A percentile compares a stretch with the other conserved stretches of the same genome.
phyloP scores from a whole-genome alignment of 345 rosid species.

The Melaleuca alternifolia region DNA sequence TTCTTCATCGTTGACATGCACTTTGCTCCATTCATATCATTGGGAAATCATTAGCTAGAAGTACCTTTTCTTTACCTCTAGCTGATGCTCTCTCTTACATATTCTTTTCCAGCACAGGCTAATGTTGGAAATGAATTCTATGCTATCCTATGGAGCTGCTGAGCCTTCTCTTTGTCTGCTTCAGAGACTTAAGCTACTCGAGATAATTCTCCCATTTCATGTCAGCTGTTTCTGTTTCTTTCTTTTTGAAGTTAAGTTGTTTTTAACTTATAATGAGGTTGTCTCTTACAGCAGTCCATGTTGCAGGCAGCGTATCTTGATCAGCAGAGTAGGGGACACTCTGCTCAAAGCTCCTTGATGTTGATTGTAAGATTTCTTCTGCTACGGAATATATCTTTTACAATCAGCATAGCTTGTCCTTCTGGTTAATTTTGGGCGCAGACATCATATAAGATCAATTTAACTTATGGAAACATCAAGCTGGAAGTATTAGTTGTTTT shows the following conservation, averaged over 20 bases:
- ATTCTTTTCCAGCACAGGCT: constrained; percentile 47
- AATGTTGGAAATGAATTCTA: constrained; percentile 83
- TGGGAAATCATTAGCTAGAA: not conserved
- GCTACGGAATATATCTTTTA: not conserved
- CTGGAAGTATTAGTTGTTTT: not conserved
- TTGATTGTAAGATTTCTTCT: constrained; percentile 49
- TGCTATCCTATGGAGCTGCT: constrained; percentile 95
- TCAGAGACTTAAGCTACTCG: constrained; percentile 64
- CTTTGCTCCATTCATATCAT: not conserved
- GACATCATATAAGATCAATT: not conserved
- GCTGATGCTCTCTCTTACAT: constrained; percentile 7
- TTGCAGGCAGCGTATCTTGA: constrained; percentile 77
- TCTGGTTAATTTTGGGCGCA: not conserved
- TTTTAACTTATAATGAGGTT: not conserved
- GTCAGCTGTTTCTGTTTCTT: constrained; percentile 21
- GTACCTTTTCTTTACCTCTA: constrained; percentile 2
- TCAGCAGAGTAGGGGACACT: constrained; percentile 22
- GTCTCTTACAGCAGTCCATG: constrained; percentile 9
- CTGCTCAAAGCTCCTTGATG: constrained; percentile 37
- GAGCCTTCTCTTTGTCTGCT: constrained; percentile 65
- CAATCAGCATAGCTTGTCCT: not conserved
- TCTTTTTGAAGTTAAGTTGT: not conserved
- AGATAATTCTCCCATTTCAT: constrained; percentile 72
- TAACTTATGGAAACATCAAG: not conserved
- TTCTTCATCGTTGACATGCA: not conserved